Evolutionary conservation across 1,139 yeast genomes (phyloP), one percentile per base, ranked within the genome.

Genomic region (Sugiyamaella castrensis): DNA sequence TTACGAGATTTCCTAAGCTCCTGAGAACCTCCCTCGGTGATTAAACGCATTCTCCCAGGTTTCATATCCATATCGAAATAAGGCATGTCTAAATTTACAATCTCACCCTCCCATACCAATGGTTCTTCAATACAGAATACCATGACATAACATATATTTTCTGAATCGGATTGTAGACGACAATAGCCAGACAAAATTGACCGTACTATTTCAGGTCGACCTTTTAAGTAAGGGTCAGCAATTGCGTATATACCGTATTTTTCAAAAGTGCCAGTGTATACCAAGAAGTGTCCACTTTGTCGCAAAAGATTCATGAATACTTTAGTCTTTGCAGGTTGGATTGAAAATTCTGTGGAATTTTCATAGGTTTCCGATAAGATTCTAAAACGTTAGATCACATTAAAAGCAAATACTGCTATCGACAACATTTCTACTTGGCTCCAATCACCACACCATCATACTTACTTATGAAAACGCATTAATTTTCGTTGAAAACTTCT

Each of bases 91-190:
- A 87, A 65, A 45, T 80, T 78, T 32, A 84, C 77, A 53, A 85
- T 82, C 24, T 78, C 76, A 1, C 98, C 98, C 56, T 87, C 92
- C 98, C 98, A 91, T 28, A 87, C 81, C 63, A 91, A 77, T 0
- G 97, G 95, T 60, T 87, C 87, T 11, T 84, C 78, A 1, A 96
- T 92, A 60, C 87, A 82, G 19, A 89, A 70, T 0, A 91, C 84
- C 32, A 91, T 62, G 12, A 89, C 77, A 58, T 88, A 88, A 0
- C 87, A 54, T 4, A 51, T 82, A 47, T 71, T 66, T n/a, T 67
- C 69, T 27, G 47, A 54, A 8, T 56, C 54, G 28, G 55, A 53
- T 8, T 59, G 56, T 19, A 53, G 50, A 9, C 66, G 53, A 8
- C 64, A 60, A 46, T 67, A 70, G 0, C 74, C 74, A 11, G 64